A percentile compares a stretch with the other conserved stretches of the same genome.
These are phyloP conservation scores for Laburnicola sp. DNA, from an alignment of 2,329 filamentous ascomycete genomes.

Conservation along the genomic window DNA sequence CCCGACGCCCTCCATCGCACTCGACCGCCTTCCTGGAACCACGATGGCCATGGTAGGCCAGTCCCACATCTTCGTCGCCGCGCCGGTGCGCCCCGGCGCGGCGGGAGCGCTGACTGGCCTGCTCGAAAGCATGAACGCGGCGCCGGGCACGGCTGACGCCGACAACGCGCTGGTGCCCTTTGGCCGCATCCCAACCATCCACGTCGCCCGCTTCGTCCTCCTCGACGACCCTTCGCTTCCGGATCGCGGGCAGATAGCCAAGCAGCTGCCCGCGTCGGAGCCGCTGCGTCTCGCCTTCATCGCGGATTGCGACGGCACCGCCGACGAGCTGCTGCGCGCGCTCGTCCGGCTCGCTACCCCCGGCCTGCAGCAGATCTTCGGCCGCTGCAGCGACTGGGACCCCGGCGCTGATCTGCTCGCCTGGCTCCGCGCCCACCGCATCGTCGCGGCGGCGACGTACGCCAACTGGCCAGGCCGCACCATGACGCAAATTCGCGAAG, in stretches of 20 bases:
- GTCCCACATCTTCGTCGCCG: too few relatives aligned
- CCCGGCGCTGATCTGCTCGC: slow-evolving; percentile 6
- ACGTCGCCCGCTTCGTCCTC: slow-evolving; percentile 5
- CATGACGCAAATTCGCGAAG: slow-evolving; percentile 7
- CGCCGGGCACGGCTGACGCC: neutral
- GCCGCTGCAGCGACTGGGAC: slow-evolving; percentile 8
- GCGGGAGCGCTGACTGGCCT: too few relatives aligned
- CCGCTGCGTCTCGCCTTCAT: slow-evolving; percentile 5
- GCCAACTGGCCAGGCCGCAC: slow-evolving; percentile 7
- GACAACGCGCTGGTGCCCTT: slow-evolving; percentile 1
- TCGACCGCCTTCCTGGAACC: too few relatives aligned
- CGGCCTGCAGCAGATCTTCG: slow-evolving; percentile 8
- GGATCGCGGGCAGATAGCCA: slow-evolving; percentile 4
- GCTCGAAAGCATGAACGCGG: neutral
- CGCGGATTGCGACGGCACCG: slow-evolving; percentile 4
- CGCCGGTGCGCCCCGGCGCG: too few relatives aligned
- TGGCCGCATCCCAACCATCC: slow-evolving; percentile 5
- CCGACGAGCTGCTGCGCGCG: neutral
- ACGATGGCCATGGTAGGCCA: too few relatives aligned
- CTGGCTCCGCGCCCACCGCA: slow-evolving; percentile 7
- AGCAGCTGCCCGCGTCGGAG: slow-evolving; percentile 5
- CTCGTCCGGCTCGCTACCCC: too few relatives aligned
- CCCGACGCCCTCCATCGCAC: too few relatives aligned
- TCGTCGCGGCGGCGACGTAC: slow-evolving; percentile 1
- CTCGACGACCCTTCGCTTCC: slow-evolving; percentile 5